Percentiles rank a stretch among this genome's conserved stretches.
Conservation (phyloP, 495 filamentous ascomycete genomes). For the Penicillium desertorum region DNA sequence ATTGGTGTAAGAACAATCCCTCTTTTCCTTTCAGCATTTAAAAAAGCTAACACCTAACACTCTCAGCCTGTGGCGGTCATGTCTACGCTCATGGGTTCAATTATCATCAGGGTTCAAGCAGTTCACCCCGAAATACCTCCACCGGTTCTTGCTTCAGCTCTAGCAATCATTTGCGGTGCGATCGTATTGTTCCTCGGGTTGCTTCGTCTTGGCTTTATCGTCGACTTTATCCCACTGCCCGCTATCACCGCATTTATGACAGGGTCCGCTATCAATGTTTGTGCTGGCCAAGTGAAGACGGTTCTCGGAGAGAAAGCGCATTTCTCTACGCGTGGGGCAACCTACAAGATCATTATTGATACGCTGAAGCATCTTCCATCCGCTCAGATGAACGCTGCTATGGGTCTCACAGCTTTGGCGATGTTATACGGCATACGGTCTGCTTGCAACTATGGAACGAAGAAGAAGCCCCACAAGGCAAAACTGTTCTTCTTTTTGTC, state of each 20-base stretch:
- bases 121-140: conserved; percentile 53
- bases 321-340: conserved; percentile 69
- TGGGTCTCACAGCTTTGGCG: conserved; percentile 77
- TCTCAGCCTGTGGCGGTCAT: conserved; percentile 85
- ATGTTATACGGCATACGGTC: conserved; percentile 78
- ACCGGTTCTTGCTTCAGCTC: conserved; percentile 68
- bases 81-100: conserved; percentile 79
- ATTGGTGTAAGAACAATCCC: conserved; percentile 70
- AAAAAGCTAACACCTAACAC: conserved; percentile 6
- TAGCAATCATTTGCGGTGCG: conserved; percentile 73
- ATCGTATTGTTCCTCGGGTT: conserved; percentile 80
- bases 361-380: conserved; percentile 70
- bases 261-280: conserved; percentile 89
- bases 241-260: conserved; percentile 97
- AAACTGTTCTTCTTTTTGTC: conserved; percentile 82
- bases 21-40: conserved; percentile 12
- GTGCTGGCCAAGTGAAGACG: conserved; percentile 73
- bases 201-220: conserved; percentile 79
- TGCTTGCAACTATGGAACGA: conserved; percentile 60
- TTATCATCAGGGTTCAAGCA: conserved; percentile 60
- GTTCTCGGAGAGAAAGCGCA: conserved; percentile 74
- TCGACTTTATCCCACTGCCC: conserved; percentile 86
- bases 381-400: conserved; percentile 72
- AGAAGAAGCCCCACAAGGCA: conserved; percentile 63
- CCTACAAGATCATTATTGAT: conserved; percentile 82